These are phyloP conservation scores for Diplodia intermedia DNA, from an alignment of 2,329 filamentous ascomycete species.

Conservation along the genomic window DNA sequence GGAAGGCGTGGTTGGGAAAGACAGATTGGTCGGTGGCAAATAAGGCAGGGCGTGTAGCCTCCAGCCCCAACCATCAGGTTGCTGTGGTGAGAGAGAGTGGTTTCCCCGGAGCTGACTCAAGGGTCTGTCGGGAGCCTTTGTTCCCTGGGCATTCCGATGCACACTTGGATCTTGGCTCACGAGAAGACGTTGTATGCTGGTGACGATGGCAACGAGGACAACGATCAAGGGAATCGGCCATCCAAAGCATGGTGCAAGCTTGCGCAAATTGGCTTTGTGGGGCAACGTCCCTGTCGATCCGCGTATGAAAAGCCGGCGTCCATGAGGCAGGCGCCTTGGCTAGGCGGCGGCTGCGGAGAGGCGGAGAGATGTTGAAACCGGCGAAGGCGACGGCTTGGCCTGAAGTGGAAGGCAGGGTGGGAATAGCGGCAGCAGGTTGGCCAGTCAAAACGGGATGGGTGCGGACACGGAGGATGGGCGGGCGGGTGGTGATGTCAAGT, in stretches of 20 bases:
- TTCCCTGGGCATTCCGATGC: conserved; percentile 7
- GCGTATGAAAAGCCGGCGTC: neutral
- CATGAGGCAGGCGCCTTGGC: too few relatives aligned
- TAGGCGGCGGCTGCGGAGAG: neutral
- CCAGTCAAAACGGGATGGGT: neutral
- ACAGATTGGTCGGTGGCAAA: too few relatives aligned
- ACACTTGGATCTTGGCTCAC: neutral
- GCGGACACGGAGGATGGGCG: neutral
- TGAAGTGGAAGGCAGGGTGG: neutral
- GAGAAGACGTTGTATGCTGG: too few relatives aligned
- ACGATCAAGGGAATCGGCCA: neutral
- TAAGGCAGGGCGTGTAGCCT: neutral
- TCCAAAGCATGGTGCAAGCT: neutral
- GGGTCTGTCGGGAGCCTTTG: neutral
- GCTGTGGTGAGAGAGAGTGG: neutral
- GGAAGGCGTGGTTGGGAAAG: too few relatives aligned
- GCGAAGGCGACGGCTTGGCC: neutral
- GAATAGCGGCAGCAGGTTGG: neutral
- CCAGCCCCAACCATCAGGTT: neutral
- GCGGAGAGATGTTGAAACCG: neutral
- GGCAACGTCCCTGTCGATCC: neutral
- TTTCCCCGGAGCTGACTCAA: neutral
- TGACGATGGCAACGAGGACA: neutral
- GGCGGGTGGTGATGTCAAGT: conserved; percentile 1
- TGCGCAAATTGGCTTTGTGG: neutral